A percentile compares a stretch with the other conserved stretches of the same genome.
Conservation (phyloP, 306 rosid genomes). For the Biancaea sappan region DNA sequence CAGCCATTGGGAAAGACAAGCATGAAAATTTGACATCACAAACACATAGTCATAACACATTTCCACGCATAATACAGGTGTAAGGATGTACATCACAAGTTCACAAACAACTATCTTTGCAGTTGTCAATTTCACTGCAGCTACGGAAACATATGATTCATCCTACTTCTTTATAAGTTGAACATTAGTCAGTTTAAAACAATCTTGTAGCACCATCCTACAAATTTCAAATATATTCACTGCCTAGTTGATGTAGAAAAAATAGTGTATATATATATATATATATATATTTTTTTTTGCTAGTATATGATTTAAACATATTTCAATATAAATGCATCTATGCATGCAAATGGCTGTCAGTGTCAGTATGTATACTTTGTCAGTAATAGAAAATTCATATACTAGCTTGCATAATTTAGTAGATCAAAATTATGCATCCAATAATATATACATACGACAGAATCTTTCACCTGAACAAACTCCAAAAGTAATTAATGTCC, state of each 20-base stretch:
- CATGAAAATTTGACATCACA: slow-evolving; percentile 22
- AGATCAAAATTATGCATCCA: neutral
- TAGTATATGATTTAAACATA: neutral
- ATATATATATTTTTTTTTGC: too few species aligned
- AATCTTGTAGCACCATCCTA: slow-evolving; percentile 5
- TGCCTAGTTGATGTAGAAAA: neutral
- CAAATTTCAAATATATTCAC: slow-evolving; percentile 7
- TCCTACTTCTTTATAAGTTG: too few species aligned
- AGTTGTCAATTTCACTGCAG: slow-evolving; percentile 25
- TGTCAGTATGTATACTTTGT: neutral
- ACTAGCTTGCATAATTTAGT: slow-evolving; percentile 6
- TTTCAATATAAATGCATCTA: slow-evolving; percentile 27
- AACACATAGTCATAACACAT: slow-evolving; percentile 17
- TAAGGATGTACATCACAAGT: slow-evolving; percentile 3
- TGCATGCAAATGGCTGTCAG: slow-evolving; percentile 4
- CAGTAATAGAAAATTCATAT: neutral
- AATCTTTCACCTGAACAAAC: neutral
- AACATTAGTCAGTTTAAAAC: slow-evolving; percentile 1
- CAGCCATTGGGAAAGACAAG: slow-evolving; percentile 30
- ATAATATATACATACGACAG: neutral
- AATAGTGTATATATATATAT: neutral
- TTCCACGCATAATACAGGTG: slow-evolving; percentile 11
- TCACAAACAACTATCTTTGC: slow-evolving; percentile 13
- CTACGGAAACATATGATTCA: slow-evolving; percentile 19
- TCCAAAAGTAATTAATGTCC: slow-evolving; percentile 6